A percentile compares a stretch with the other conserved stretches of the same genome.
Evolutionary conservation across 2,329 filamentous ascomycete genomes (phyloP).

Genomic region (Stachybotrys chartarum): DNA sequence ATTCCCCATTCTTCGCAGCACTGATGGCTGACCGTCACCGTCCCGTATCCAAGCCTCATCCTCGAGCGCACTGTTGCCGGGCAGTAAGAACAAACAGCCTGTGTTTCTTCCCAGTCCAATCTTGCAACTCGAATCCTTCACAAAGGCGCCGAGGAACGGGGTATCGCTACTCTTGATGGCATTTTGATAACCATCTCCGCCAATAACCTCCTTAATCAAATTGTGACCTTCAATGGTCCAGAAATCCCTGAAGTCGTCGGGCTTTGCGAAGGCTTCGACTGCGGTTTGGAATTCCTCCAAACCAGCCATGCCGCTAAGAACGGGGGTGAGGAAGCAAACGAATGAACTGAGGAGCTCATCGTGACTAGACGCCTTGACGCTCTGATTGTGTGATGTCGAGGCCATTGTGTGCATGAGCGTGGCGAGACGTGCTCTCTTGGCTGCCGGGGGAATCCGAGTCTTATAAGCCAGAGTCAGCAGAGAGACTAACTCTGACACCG

Average conservation of each 20-base stretch:
- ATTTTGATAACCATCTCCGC: conserved; percentile 14
- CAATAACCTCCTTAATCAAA: conserved; percentile 23
- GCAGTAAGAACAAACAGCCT: conserved; percentile 17
- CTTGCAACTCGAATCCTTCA: conserved; percentile 15
- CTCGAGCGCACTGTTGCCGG: conserved; percentile 16
- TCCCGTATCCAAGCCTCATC: conserved; percentile 18
- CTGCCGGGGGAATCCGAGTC: conserved; percentile 15
- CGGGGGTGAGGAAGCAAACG: conserved; percentile 17
- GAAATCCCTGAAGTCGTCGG: conserved; percentile 25
- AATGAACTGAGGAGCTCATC: conserved; percentile 23
- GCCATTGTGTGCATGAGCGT: conserved; percentile 26
- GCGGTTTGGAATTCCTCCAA: conserved; percentile 22
- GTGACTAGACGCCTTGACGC: conserved; percentile 10
- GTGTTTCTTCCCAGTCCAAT: conserved; percentile 17
- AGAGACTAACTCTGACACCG: conserved; percentile 22
- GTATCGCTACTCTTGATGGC: conserved; percentile 16
- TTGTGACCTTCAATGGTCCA: conserved; percentile 25
- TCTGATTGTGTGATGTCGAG: conserved; percentile 9
- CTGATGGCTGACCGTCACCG: conserved; percentile 9
- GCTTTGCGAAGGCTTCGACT: conserved; percentile 21
- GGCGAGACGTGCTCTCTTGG: conserved; percentile 20
- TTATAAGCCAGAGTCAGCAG: conserved; percentile 25
- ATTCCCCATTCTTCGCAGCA: conserved; percentile 12
- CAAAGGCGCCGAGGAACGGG: conserved; percentile 16
- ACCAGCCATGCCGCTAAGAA: conserved; percentile 27